Evolutionary conservation across 306 rosid genomes (phyloP), one percentile per base, ranked within the genome.

Genomic region (Quercus variabilis): DNA sequence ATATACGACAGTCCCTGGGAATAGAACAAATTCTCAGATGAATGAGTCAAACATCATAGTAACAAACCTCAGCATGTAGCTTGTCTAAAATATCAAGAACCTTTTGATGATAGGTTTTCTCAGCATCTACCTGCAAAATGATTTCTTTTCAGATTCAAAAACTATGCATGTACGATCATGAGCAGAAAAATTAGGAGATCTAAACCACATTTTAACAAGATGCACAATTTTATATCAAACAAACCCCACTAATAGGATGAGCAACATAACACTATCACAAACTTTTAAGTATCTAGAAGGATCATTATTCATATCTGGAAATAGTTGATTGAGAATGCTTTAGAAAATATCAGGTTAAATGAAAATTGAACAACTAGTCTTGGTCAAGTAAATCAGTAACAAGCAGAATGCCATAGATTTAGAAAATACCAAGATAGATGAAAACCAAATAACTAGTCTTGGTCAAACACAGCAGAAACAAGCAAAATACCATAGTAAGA

Each of bases 71-170:
- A 28, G 89, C 78, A 77, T 91, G 84, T 74, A 92, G 83, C 81
- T 86, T 89, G 73, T 94, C 97, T 73, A 94, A 80, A 85, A 90
- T 78, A 72, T 78, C 77, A 87, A 94, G 94, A 64, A 90, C 91
- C 83, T 87, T 86, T 72, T 84, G 92, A 82, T 94, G 97, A 87
- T 83, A 92, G 64, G 89, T 74, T 91, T 89, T 88, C 88, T 94
- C 98, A 60, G 95, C 95, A 77, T 92, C 85, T 43, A 92, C 97
- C 98, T 94, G 81, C 75, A 83, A 79, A 74, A 64, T 55, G 71
- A 74, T 52, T 63, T 69, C 60, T 55, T 72, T 80, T 69, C 25
- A n/a, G 49, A 78, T 51, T 75, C 82, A 71, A 77, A 74, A 86
- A 62, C 75, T 54, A 76, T 20, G 73, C 64, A 63, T 38, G 68